Conservation (phyloP, 495 filamentous ascomycete species). For the Aspergillus diversus region DNA sequence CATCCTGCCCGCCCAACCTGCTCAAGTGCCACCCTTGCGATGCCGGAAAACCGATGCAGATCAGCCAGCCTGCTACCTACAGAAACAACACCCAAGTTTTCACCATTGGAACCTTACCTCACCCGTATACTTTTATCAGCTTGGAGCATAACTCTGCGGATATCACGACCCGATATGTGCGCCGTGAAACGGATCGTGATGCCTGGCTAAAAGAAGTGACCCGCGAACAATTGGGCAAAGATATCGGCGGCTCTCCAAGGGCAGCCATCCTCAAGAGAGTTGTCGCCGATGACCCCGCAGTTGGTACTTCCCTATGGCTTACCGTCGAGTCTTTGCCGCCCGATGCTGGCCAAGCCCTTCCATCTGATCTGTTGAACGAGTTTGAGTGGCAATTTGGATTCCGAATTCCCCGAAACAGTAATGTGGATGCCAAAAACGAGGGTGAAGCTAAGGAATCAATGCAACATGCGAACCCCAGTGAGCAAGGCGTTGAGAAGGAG, state of each 20-base stretch:
- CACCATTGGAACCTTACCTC: conserved; percentile 84
- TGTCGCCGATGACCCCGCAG: conserved; percentile 66
- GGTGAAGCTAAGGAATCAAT: conserved; percentile 48
- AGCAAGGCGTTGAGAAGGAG: conserved; percentile 56
- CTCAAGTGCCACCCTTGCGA: conserved; percentile 75
- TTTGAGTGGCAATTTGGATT: conserved; percentile 93
- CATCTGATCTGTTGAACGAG: conserved; percentile 55
- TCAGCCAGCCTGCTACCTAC: conserved; percentile 62
- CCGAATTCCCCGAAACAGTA: conserved; percentile 61
- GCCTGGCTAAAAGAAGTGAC: conserved; percentile 76
- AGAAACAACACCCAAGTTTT: conserved; percentile 66
- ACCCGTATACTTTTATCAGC: conserved; percentile 80
- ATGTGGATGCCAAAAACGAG: conserved; percentile 55
- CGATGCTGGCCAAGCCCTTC: conserved; percentile 45
- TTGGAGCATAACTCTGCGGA: conserved; percentile 58
- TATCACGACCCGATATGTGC: conserved; percentile 68
- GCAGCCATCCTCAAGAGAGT: conserved; percentile 79
- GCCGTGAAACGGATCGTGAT: conserved; percentile 76
- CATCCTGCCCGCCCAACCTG: conserved; percentile 85
- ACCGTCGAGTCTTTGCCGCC: conserved; percentile 67
- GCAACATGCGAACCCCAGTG: conserved; percentile 46
- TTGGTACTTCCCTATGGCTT: conserved; percentile 73
- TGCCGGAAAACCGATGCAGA: conserved; percentile 51
- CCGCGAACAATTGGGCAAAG: conserved; percentile 64
- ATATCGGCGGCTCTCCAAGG: conserved; percentile 62